These are phyloP conservation scores for Sporisorium sorghi DNA, from an alignment of 1,284 basidiomycete species.

Conservation along the genomic window DNA sequence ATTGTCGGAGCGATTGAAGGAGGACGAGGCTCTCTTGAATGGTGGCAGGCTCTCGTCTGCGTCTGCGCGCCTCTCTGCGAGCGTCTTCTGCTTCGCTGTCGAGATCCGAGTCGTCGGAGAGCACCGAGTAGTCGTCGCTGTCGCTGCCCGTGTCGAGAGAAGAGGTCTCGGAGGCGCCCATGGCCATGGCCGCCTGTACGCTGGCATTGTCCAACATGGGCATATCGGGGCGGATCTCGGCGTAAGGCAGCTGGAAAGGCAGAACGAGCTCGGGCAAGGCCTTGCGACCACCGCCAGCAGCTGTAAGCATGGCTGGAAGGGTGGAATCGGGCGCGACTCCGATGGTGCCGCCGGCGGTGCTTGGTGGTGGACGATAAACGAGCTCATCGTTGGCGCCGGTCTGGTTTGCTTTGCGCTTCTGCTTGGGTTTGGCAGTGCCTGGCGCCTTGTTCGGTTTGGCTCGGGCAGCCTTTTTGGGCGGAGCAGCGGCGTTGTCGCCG, in stretches of 20 bases:
- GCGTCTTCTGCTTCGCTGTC: slow-evolving; percentile 44
- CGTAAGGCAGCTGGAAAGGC: slow-evolving; percentile 49
- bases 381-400: slow-evolving; percentile 26
- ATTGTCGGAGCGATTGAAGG: slow-evolving; percentile 65
- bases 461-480: slow-evolving; percentile 27
- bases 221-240: slow-evolving; percentile 36
- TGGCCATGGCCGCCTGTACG: slow-evolving; percentile 43
- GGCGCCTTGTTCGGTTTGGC: slow-evolving; percentile 26
- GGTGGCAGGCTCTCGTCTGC: slow-evolving; percentile 47
- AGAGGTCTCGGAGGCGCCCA: slow-evolving; percentile 47
- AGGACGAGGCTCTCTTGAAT: slow-evolving; percentile 57
- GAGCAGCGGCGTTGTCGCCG: slow-evolving; percentile 2
- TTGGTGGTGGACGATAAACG: slow-evolving; percentile 32
- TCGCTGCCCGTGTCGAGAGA: slow-evolving; percentile 46
- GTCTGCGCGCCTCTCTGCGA: slow-evolving; percentile 36
- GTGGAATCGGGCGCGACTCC: slow-evolving; percentile 44
- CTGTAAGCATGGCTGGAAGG: slow-evolving; percentile 43
- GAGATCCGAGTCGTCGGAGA: slow-evolving; percentile 42
- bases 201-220: slow-evolving; percentile 55
- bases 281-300: slow-evolving; percentile 57
- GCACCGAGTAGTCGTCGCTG: slow-evolving; percentile 51
- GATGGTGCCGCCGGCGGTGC: slow-evolving; percentile 59
- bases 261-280: slow-evolving; percentile 58
- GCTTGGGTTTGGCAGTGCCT: slow-evolving; percentile 44
- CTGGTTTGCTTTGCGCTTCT: slow-evolving; percentile 45